Percentiles rank a stretch among this genome's conserved stretches.
phyloP scores from a whole-genome alignment of 192 early-diverging fungal genomes.

The Coemansia sp. region DNA sequence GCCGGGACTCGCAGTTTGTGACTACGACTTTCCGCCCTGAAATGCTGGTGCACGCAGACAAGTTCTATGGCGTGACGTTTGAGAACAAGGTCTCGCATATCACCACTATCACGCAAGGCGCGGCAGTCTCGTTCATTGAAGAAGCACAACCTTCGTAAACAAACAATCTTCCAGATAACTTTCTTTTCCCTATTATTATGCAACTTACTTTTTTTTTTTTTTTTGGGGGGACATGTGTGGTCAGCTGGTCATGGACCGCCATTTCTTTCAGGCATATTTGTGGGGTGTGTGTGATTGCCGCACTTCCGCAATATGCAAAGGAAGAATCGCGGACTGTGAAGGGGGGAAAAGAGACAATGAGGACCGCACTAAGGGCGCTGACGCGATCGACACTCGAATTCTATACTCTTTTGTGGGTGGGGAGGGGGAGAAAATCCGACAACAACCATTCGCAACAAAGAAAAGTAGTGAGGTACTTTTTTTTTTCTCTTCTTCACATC shows the following conservation, averaged over 20 bases:
- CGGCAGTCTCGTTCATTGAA: slow-evolving; percentile 67
- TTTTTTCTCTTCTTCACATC: neutral
- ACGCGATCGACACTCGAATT: slow-evolving; percentile 5
- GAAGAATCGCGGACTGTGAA: neutral
- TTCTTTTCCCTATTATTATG: neutral
- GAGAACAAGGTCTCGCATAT: slow-evolving; percentile 92
- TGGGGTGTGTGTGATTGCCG: neutral
- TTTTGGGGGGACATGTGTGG: neutral
- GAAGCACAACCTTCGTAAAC: slow-evolving; percentile 30
- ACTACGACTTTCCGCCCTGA: slow-evolving; percentile 99
- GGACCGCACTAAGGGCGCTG: neutral
- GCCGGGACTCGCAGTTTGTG: slow-evolving; percentile 90
- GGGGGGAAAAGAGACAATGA: neutral
- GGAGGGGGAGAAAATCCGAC: neutral
- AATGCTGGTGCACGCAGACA: slow-evolving; percentile 86
- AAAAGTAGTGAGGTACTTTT: neutral
- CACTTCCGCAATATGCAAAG: slow-evolving; percentile 3
- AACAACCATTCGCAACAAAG: neutral
- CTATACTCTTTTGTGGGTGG: neutral
- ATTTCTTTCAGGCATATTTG: neutral
- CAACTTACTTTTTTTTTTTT: neutral
- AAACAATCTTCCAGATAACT: neutral
- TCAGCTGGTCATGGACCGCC: neutral
- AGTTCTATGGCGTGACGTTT: slow-evolving; percentile 98
- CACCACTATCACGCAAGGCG: slow-evolving; percentile 70